A percentile compares a stretch with the other conserved stretches of the same genome.
These are phyloP conservation scores for Sporobolomyces roseus DNA, from an alignment of 768 basidiomycete genomes.

Conservation along the genomic window DNA sequence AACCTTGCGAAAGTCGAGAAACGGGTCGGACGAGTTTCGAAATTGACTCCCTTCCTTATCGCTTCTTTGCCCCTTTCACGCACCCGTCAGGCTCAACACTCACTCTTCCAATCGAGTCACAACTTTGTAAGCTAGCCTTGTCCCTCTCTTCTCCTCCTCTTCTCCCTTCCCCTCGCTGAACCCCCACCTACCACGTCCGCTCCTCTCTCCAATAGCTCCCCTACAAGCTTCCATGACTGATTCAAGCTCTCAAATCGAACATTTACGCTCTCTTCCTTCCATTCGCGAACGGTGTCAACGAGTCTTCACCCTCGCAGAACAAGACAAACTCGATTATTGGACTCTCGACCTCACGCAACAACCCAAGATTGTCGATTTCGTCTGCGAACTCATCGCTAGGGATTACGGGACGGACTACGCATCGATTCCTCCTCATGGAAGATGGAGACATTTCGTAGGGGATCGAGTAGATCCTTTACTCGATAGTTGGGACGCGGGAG, in stretches of 20 bases:
- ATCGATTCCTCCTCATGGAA: conserved; percentile 58
- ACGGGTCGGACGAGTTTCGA: no score
- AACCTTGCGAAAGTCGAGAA: no score
- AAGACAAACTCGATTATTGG: conserved; percentile 76
- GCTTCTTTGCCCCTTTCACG: no score
- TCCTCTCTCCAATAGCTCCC: no score
- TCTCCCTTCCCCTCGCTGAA: no score
- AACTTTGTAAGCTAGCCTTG: no score
- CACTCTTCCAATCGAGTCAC: no score
- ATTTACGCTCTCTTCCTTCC: conserved; percentile 80
- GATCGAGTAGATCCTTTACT: conserved; percentile 43
- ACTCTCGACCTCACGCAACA: conserved; percentile 77
- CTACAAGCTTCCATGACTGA: not conserved
- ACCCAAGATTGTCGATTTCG: conserved; percentile 51
- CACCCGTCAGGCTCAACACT: no score
- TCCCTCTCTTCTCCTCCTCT: no score
- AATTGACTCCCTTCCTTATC: no score
- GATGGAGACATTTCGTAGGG: conserved; percentile 72
- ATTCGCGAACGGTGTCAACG: conserved; percentile 77
- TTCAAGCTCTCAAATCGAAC: conserved; percentile 48
- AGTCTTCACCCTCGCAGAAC: conserved; percentile 71
- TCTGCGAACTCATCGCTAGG: conserved; percentile 50
- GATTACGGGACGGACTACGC: conserved; percentile 71
- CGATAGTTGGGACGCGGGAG: conserved; percentile 30
- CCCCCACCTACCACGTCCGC: no score